Percentiles rank a stretch among this genome's conserved stretches.
These are phyloP conservation scores for Herpetomonas muscarum DNA, from an alignment of 208 protist genomes.

Conservation along the genomic window DNA sequence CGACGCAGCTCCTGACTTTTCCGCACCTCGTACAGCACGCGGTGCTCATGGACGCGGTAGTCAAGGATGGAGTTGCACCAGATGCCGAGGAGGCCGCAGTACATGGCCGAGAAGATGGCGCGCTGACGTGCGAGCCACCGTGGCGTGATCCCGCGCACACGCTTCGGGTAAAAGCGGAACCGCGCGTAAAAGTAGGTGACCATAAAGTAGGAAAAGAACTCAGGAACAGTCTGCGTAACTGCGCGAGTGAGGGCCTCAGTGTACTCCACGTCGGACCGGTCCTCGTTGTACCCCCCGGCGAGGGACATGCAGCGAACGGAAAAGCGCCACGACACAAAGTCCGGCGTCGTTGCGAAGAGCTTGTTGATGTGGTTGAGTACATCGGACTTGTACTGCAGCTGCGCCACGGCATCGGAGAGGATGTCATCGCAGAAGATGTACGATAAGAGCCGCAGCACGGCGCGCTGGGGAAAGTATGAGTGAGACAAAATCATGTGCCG, in stretches of 20 bases:
- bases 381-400: slow-evolving; percentile 89
- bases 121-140: slow-evolving; percentile 78
- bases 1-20: slow-evolving; percentile 71
- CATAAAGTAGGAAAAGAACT: slow-evolving; percentile 81
- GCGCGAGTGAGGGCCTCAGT: slow-evolving; percentile 68
- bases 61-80: slow-evolving; percentile 65
- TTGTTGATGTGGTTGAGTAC: slow-evolving; percentile 87
- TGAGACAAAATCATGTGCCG: slow-evolving; percentile 85
- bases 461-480: slow-evolving; percentile 81
- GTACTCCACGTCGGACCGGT: slow-evolving; percentile 79
- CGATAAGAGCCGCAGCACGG: slow-evolving; percentile 69
- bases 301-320: slow-evolving; percentile 86
- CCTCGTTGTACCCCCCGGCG: slow-evolving; percentile 84
- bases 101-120: slow-evolving; percentile 67
- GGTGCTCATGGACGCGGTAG: slow-evolving; percentile 74
- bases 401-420: slow-evolving; percentile 76
- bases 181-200: slow-evolving; percentile 75
- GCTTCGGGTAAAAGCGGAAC: slow-evolving; percentile 76
- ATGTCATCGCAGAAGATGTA: slow-evolving; percentile 88
- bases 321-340: slow-evolving; percentile 88
- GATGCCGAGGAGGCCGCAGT: slow-evolving; percentile 65
- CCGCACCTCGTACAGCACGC: slow-evolving; percentile 73
- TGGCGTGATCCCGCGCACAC: slow-evolving; percentile 70
- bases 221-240: slow-evolving; percentile 64
- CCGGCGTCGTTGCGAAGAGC: slow-evolving; percentile 75